Percentiles rank a stretch among this genome's conserved stretches.
Evolutionary conservation across 441 rosid species (phyloP).

Genomic region (Gossypium trilobum): DNA sequence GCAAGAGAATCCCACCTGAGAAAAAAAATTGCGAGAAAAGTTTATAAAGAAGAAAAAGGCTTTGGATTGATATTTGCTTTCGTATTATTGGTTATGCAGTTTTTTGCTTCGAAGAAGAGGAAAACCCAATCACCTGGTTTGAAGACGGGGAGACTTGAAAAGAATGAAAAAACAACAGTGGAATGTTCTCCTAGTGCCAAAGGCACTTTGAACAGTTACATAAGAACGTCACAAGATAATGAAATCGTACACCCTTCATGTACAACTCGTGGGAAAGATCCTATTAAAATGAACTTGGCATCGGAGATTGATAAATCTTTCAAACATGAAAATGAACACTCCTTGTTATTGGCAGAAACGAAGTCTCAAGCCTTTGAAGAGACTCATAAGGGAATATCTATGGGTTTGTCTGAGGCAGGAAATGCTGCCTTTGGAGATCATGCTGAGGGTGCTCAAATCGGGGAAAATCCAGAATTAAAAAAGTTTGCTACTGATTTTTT

Average conservation of each 20-base stretch:
- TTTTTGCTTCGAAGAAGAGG: slow-evolving; percentile 70
- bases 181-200: slow-evolving; percentile 62
- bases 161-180: slow-evolving; percentile 33
- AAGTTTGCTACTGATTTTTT: slow-evolving; percentile 69
- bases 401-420: slow-evolving; percentile 28
- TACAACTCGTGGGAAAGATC: slow-evolving; percentile 25
- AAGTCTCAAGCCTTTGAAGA: slow-evolving; percentile 19
- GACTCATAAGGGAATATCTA: slow-evolving; percentile 26
- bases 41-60: not conserved
- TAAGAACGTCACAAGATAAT: slow-evolving; percentile 42
- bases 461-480: slow-evolving; percentile 42
- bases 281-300: slow-evolving; percentile 40
- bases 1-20: not conserved
- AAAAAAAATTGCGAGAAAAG: not conserved
- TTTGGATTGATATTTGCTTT: slow-evolving; percentile 12
- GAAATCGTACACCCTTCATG: slow-evolving; percentile 11
- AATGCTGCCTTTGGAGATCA: slow-evolving; percentile 25
- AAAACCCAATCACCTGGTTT: slow-evolving; percentile 54
- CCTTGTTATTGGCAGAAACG: slow-evolving; percentile 18
- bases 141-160: slow-evolving; percentile 44
- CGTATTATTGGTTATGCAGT: slow-evolving; percentile 35
- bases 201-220: slow-evolving; percentile 57
- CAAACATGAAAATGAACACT: slow-evolving; percentile 25
- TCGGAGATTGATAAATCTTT: slow-evolving; percentile 31
- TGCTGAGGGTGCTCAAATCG: slow-evolving; percentile 22